A percentile compares a stretch with the other conserved stretches of the same genome.
phyloP scores from a whole-genome alignment of 1,284 basidiomycete genomes.

The Xanthoconium separans region DNA sequence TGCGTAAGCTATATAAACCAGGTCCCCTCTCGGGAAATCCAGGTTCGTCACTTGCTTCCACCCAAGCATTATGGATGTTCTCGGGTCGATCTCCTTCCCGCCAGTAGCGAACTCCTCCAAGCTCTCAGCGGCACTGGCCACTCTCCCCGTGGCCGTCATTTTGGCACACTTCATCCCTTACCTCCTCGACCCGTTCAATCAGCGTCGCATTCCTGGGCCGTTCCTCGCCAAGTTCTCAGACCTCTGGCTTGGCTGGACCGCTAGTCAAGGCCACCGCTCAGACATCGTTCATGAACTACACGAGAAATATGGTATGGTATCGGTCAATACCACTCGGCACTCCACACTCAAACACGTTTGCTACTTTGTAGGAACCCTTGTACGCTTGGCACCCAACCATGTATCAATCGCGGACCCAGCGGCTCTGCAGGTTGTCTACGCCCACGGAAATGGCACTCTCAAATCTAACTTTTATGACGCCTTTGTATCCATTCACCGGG shows the following conservation, averaged over 20 bases:
- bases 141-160: conserved; percentile 35
- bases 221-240: conserved; percentile 74
- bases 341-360: neutral
- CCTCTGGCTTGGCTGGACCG: conserved; percentile 71
- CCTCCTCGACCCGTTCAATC: conserved; percentile 54
- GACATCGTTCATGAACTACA: conserved; percentile 78
- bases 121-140: conserved; percentile 17
- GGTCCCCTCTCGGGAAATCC: neutral
- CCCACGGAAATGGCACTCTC: conserved; percentile 75
- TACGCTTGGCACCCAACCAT: conserved; percentile 88
- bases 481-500: conserved; percentile 69
- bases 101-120: conserved; percentile 7
- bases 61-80: conserved; percentile 18
- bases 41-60: neutral
- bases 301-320: conserved; percentile 63
- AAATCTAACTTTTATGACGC: conserved; percentile 84
- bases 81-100: conserved; percentile 13
- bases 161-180: conserved; percentile 58
- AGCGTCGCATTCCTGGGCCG: conserved; percentile 73
- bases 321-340: neutral
- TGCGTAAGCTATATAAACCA: neutral
- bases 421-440: conserved; percentile 74
- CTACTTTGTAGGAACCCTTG: conserved; percentile 59
- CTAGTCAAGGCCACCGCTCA: conserved; percentile 71
- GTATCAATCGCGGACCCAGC: conserved; percentile 80